Conservation (phyloP, 2,329 filamentous ascomycete species). For the Myotisia sp. region DNA sequence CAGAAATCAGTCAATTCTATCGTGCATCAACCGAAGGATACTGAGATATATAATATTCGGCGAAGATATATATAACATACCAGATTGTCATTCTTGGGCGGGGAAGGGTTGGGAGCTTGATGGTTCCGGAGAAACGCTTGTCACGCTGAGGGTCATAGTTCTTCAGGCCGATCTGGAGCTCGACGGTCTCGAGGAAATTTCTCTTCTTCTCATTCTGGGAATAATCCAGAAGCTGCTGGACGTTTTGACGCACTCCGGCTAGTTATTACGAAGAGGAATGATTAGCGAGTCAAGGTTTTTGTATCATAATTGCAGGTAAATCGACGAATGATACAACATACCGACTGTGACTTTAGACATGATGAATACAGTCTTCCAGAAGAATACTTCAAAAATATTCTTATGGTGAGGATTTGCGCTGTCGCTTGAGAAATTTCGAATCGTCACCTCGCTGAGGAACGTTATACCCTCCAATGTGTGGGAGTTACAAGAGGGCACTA, state of each 20-base stretch:
- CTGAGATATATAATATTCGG: too few relatives aligned
- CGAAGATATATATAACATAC: constrained; percentile 28
- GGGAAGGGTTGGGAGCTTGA: constrained; percentile 83
- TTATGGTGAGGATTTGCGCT: constrained; percentile 57
- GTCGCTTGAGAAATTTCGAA: constrained; percentile 6
- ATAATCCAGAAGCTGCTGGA: constrained; percentile 89
- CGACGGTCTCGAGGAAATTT: constrained; percentile 90
- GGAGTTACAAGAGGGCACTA: too few relatives aligned
- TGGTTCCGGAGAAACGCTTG: constrained; percentile 99
- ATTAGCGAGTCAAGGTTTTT: constrained; percentile 2
- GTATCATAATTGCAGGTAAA: neutral
- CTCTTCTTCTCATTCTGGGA: constrained; percentile 91
- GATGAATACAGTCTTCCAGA: constrained; percentile 67
- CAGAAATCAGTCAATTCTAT: constrained; percentile 8
- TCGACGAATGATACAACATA: constrained; percentile 20
- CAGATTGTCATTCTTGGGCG: constrained; percentile 84
- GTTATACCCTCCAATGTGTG: too few relatives aligned
- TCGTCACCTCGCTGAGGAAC: too few relatives aligned
- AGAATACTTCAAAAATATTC: constrained; percentile 43
- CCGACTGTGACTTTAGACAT: constrained; percentile 47
- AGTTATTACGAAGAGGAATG: constrained; percentile 10
- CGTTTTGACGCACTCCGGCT: constrained; percentile 92
- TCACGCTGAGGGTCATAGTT: constrained; percentile 99
- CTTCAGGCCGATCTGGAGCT: constrained; percentile 79
- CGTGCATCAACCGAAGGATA: too few relatives aligned